Base-by-base conservation (phyloP, 2,329 filamentous ascomycete species). In the Lachnellula occidentalis region DNA sequence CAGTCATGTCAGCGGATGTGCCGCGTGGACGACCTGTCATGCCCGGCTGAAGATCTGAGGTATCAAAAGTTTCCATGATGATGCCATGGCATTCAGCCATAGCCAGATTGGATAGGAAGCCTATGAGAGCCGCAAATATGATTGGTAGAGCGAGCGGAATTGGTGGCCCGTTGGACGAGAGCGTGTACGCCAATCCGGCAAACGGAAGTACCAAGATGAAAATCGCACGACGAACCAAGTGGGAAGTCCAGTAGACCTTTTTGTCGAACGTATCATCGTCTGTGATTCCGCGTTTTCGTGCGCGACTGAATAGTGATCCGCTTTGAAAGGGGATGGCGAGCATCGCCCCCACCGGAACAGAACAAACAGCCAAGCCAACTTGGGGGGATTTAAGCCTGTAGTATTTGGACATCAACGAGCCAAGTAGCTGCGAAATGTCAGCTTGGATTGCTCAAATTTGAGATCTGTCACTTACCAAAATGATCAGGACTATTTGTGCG, bases 11-110 rank as follows among this genome's bases (percentile, higher is more conserved):
- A 45, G 74, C 72, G 43, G 76, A 77, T 15, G 71, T 69, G n/a
- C 73, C 73, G 27, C 71, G 73, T n/a, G 76, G 76, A 15, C 76
- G 75, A 31, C 80, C 80, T 6, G 79, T 87, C 75, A 87, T 85
- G 11, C 86, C 85, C 2, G 86, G 83, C 61, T 88, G 86, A 4
- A 92, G 75, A 68, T 92, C 88, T 41, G 85, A 89, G n/a, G 84
- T 88, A 67, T 92, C 88, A 68, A 86, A 92, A 0, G 84, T 85
- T 66, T 91, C 87, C 87, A 92, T 91, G 66, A 91, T 79, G 34
- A 92, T 72, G 1, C 87, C 86, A 59, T 86, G 82, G 69, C 87
- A 90, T 70, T 92, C 88, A 2, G 87, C 81, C 45, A 90, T 83
- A 1, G 86, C 87, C 9, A 92, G 78, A 50, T 83, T 85, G 1